These are phyloP conservation scores for Diversispora epigaea DNA, from an alignment of 192 early-diverging fungal genomes.

Conservation along the genomic window DNA sequence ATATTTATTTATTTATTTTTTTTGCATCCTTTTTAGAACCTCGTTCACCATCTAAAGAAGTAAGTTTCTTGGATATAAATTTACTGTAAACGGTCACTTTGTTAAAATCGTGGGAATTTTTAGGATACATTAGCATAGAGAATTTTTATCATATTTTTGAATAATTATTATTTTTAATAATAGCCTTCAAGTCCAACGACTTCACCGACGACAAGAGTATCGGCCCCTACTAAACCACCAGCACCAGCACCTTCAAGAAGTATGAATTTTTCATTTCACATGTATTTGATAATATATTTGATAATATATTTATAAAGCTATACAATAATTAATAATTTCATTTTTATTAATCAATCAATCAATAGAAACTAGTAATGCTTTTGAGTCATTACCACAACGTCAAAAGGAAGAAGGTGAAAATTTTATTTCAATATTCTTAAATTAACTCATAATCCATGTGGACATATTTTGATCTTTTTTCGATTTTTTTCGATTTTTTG, in stretches of 20 bases:
- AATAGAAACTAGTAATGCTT: constrained; percentile 10
- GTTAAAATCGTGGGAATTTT: no score
- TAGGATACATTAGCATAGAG: no score
- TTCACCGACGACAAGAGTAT: constrained; percentile 18
- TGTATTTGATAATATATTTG: no score
- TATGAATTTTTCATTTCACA: background rate
- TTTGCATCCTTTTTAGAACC: constrained; percentile 25
- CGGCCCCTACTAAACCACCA: background rate
- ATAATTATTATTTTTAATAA: background rate
- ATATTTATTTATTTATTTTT: background rate
- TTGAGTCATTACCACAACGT: constrained; percentile 5
- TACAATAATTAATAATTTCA: background rate
- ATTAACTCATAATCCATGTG: no score
- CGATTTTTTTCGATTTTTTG: background rate
- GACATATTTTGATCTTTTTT: background rate
- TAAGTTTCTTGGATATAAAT: constrained; percentile 10
- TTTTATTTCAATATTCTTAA: background rate
- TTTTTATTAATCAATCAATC: background rate
- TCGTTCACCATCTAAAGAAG: constrained; percentile 31
- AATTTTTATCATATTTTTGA: no score
- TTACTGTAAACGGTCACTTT: no score
- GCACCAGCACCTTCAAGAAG: constrained; percentile 8
- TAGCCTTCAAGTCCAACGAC: constrained; percentile 26
- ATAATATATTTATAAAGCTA: background rate
- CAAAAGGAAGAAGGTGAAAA: constrained; percentile 31